Evolutionary conservation across 139 green algal species (phyloP).

Genomic region (Astrephomene gubernaculifera): DNA sequence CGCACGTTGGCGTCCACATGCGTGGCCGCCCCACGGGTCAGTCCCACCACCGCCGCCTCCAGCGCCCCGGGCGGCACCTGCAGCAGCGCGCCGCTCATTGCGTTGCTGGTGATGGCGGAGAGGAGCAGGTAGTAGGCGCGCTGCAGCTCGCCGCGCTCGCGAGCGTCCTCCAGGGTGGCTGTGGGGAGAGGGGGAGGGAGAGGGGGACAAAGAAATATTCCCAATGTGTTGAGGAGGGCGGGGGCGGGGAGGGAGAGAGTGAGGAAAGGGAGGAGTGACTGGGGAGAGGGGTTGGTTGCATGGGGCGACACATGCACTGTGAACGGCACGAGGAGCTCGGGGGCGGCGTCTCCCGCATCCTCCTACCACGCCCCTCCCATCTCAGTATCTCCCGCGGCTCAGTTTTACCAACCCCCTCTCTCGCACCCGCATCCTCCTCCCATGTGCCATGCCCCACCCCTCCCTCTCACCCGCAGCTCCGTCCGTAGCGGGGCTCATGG

Average conservation of each 20-base stretch:
- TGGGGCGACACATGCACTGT: too few relatives aligned
- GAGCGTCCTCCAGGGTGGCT: conserved; percentile 75
- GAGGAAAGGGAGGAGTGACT: too few relatives aligned
- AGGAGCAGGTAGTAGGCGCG: conserved; percentile 80
- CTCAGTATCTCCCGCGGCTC: too few relatives aligned
- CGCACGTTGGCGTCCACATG: conserved; percentile 75
- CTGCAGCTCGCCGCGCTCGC: conserved; percentile 84
- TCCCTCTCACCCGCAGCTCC: conserved; percentile 11
- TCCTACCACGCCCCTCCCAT: too few relatives aligned
- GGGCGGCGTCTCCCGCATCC: too few relatives aligned
- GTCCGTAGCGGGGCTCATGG: conserved; percentile 11
- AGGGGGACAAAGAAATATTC: background rate
- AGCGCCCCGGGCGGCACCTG: conserved; percentile 55
- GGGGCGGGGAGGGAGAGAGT: too few relatives aligned
- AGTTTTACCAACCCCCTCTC: too few relatives aligned
- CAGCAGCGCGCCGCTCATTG: conserved; percentile 49
- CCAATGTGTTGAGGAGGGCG: too few relatives aligned
- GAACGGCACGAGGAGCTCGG: too few relatives aligned
- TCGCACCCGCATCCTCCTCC: background rate
- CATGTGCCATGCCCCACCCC: background rate
- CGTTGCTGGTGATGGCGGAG: conserved; percentile 56
- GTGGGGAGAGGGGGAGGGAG: background rate
- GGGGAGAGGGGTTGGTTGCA: too few relatives aligned
- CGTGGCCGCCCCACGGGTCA: conserved; percentile 58
- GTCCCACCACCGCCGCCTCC: conserved; percentile 63